Base-by-base conservation (phyloP, 2,329 filamentous ascomycete genomes). In the Botrytis sinoallii region DNA sequence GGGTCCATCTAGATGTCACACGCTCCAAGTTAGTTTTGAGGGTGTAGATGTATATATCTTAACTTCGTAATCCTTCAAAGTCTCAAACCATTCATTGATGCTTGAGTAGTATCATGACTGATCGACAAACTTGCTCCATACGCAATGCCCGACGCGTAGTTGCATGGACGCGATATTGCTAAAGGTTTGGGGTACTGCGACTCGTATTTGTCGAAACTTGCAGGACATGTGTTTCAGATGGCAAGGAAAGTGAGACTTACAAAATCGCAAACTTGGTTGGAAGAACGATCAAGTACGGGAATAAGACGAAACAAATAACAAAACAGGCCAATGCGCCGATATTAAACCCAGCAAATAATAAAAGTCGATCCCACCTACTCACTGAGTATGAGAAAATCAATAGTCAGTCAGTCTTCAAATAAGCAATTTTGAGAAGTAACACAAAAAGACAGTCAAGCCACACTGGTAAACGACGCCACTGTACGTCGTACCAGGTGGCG, bases 221-320 rank as follows among this genome's bases (percentile, higher is more conserved):
- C 74, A 76, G 52, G 63, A 70, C 44, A 55, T 59, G 70, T 42
- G 65, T 69, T 22, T 61, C 61, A 68, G 74, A 75, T 42, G 57
- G 70, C 69, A 74, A 76, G 71, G 75, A 68, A 57, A 67, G 60
- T 71, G 55, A 77, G 76, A 95, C 95, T 92, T 90, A 98, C 96
- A 98, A 84, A 77, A 97, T 94, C 72, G 95, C 95, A 86, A 99
- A 98, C 87, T 98, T 99, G 84, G 93, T 90, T 78, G 95, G 95
- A 82, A 88, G 91, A 77, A 94, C 84, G 77, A 93, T 88, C 78
- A 98, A 88, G 75, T 95, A 87, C 72, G 95, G 95, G 85, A 97
- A 95, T 73, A 98, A 86, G 79, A 91, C 91, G 85, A 98, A 97
- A 86, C 93, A 95, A 79, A 97, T 90, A 82, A 97, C 90, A 86